Percentiles rank a stretch among this genome's conserved stretches.
Evolutionary conservation across 768 basidiomycete species (phyloP).

Genomic region (Mycena rebaudengoi): DNA sequence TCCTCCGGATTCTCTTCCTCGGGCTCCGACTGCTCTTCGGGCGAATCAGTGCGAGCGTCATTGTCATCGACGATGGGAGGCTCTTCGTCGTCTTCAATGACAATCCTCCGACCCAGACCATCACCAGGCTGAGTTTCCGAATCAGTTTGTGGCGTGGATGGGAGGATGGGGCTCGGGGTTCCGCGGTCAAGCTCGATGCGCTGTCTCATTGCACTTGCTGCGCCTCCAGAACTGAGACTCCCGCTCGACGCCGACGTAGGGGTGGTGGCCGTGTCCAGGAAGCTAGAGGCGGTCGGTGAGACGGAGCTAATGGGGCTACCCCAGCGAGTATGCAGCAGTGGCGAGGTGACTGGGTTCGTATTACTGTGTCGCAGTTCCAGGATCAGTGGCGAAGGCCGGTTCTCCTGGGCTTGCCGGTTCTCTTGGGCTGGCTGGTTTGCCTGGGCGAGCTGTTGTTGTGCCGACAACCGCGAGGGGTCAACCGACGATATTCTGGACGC

Average conservation of each 20-base stretch:
- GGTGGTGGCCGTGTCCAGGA: conserved; percentile 24
- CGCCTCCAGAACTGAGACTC: conserved; percentile 36
- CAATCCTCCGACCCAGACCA: conserved; percentile 44
- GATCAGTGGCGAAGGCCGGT: conserved; percentile 43
- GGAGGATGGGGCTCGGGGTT: conserved; percentile 19
- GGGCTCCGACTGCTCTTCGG: conserved; percentile 38
- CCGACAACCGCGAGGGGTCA: conserved; percentile 3
- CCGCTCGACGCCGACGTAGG: conserved; percentile 25
- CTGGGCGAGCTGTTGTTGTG: conserved; percentile 9
- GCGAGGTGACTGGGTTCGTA: conserved; percentile 37
- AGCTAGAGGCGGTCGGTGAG: conserved; percentile 23
- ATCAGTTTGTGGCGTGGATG: too few species aligned
- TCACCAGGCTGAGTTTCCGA: conserved; percentile 17
- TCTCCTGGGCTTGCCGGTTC: not conserved
- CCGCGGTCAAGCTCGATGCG: conserved; percentile 41
- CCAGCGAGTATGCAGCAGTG: conserved; percentile 51
- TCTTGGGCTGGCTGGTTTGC: too few species aligned
- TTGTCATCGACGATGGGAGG: conserved; percentile 21
- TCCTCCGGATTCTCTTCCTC: conserved; percentile 10
- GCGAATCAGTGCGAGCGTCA: conserved; percentile 26
- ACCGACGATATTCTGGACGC: conserved; percentile 35
- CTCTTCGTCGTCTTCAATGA: conserved; percentile 56
- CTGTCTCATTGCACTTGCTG: conserved; percentile 48
- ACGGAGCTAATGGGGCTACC: conserved; percentile 43
- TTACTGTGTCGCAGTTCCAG: conserved; percentile 29